phyloP scores from a whole-genome alignment of 83 land plant species.

The Larix sibirica region DNA sequence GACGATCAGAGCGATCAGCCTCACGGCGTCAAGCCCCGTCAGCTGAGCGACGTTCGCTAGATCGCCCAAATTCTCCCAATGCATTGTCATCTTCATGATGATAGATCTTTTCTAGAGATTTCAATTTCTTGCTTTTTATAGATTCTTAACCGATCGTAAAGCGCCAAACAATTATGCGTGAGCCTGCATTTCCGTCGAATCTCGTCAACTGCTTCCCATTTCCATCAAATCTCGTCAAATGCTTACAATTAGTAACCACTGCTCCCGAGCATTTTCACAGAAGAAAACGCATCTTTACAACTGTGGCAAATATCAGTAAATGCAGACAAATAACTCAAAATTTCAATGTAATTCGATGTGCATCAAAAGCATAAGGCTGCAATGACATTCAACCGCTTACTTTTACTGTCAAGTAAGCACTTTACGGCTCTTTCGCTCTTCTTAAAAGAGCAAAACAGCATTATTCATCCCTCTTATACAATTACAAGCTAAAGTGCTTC shows the following conservation, averaged over 20 bases:
- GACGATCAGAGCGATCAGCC: slow-evolving; percentile 71
- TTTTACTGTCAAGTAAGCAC: not conserved
- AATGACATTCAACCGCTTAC: not conserved
- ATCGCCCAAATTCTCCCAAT: slow-evolving; percentile 70
- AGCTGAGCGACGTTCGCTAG: slow-evolving; percentile 78
- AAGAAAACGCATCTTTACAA: not conserved
- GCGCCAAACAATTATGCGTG: not conserved
- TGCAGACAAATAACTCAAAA: not conserved
- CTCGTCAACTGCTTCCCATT: not conserved
- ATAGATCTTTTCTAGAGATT: not conserved
- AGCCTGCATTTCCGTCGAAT: not conserved
- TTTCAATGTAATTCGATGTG: not conserved
- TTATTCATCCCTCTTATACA: too few relatives aligned
- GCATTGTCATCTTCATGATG: slow-evolving; percentile 24
- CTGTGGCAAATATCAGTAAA: not conserved
- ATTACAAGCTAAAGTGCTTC: too few relatives aligned
- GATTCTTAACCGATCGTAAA: not conserved
- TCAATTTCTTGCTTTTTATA: too few relatives aligned
- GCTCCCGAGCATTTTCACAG: not conserved
- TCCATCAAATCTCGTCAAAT: not conserved
- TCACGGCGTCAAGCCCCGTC: slow-evolving; percentile 73
- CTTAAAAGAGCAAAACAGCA: not conserved
- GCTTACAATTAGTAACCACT: too few relatives aligned
- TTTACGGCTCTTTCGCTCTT: not conserved
- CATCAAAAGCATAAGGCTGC: not conserved